A percentile compares a stretch with the other conserved stretches of the same genome.
phyloP scores from a whole-genome alignment of 306 rosid genomes.

The Ormosia semicastrata region DNA sequence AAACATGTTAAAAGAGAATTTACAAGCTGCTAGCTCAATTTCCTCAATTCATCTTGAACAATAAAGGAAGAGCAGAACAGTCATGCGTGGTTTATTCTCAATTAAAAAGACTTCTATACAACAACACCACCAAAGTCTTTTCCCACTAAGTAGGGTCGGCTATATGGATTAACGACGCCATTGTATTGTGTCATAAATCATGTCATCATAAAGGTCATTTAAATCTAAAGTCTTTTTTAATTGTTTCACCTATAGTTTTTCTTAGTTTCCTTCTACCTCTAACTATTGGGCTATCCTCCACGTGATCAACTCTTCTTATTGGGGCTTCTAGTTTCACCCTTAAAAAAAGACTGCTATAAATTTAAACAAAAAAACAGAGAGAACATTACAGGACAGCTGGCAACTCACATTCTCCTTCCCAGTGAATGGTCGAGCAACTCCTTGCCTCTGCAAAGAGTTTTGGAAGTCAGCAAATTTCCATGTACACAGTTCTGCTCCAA shows the following conservation, averaged over 20 bases:
- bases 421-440: constrained; percentile 71
- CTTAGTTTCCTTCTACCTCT: too few species aligned
- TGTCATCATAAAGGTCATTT: too few species aligned
- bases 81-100: background rate
- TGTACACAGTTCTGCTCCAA: constrained; percentile 73
- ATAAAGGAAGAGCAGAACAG: background rate
- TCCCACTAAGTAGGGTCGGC: too few species aligned
- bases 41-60: background rate
- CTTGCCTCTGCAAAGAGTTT: constrained; percentile 59
- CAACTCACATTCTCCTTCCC: constrained; percentile 79
- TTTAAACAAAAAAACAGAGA: background rate
- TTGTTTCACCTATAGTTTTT: too few species aligned
- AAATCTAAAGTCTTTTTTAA: too few species aligned
- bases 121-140: too few species aligned
- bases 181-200: too few species aligned
- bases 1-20: background rate
- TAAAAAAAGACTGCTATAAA: background rate
- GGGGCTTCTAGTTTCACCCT: too few species aligned
- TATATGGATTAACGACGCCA: too few species aligned
- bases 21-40: background rate
- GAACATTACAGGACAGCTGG: constrained; percentile 15
- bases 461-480: constrained; percentile 95
- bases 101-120: background rate
- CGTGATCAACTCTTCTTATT: too few species aligned
- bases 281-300: too few species aligned